Base-by-base conservation (phyloP, 306 rosid genomes). In the Boehmeria nivea region DNA sequence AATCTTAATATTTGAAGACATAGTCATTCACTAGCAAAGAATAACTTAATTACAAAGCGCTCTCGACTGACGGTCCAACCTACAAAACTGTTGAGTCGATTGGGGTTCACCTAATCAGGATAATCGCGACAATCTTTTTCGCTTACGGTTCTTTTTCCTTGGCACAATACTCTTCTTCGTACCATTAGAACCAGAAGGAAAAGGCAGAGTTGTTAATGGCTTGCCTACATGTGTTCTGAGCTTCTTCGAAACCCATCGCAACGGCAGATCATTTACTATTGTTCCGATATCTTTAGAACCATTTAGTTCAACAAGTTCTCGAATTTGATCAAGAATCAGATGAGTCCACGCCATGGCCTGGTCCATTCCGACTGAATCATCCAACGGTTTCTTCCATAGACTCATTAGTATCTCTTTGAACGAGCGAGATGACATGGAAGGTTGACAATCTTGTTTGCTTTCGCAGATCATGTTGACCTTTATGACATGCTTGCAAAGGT, bases 401-500 rank as follows among this genome's bases (percentile, higher is more conserved):
- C 63, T 28, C 65, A 66, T 72, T 42, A 81, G 58, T 60, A 81
- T 68, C 64, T 78, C 85, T 70, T 84, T 74, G 65, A 63, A 91
- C 8, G 98, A 91, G 27, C 58, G 76, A 36, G 75, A 83, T 53
- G 96, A 84, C 81, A 84, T 66, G 48, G 93, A 73, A 51, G 83
- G 66, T 64, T 73, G 78, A 72, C 53, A 74, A 57, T 73, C 79
- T 31, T 64, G 60, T 46, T 49, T 61, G 54, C 57, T 78, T 78
- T 71, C 82, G 34, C 82, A 78, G 15, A 76, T 64, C 87, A 71
- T 87, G 72, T 82, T 91, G 63, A 82, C 89, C 79, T 91, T 91
- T 45, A 87, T 74, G 62, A 81, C 84, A 57, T 87, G 99, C 75
- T 91, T 87, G 89, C 95, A 83, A 31, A 87, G 81, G 74, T 83